Base-by-base conservation (phyloP, 1,284 basidiomycete species). In the Fomitopsis schrenkii region DNA sequence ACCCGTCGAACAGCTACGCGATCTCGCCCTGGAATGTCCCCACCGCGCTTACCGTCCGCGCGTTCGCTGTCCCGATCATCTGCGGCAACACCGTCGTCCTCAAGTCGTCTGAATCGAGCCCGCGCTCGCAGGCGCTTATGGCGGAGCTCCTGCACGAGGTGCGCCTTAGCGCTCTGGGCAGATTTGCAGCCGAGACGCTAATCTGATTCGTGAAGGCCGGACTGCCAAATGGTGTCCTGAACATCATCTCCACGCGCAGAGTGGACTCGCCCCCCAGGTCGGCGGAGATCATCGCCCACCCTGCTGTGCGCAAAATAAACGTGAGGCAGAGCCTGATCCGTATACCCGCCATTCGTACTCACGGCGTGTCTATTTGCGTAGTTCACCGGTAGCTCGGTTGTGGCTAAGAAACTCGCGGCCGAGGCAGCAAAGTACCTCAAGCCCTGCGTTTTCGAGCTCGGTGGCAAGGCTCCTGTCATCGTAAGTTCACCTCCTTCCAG, bases 21-120 rank as follows among this genome's bases (percentile, higher is more conserved):
- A 62, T 60, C 22, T 67, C 68, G 9, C 72, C 71, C 6, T 77
- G 76, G 75, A 83, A 85, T 64, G 79, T 77, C 9, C 79, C 83
- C 0, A 63, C 80, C 12, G 64, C 66, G 1, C 72, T 86, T 30
- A 69, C 79, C 2, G 63, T 84, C 9, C 75, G 85, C 15, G 81
- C 84, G 1, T 74, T 85, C 44, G 74, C 79, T 3, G 74, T 82
- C 15, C 83, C 86, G 0, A 75, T 88, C 19, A 74, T 87, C 3
- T 84, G 83, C 35, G 87, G 86, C 1, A 88, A 88, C 71, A 84
- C 85, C 2, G 81, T 85, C 10, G 77, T 90, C 0, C 68, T 88
- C 36, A 86, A 86, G 67, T 79, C 81, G 4, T 85, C 84, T 0
- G 86, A 88, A 65, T 71, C 75, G 60, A 80, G 79, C 50, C 86